A percentile compares a stretch with the other conserved stretches of the same genome.
phyloP scores from a whole-genome alignment of 2,329 filamentous ascomycete species.

The Cadophora sp. region DNA sequence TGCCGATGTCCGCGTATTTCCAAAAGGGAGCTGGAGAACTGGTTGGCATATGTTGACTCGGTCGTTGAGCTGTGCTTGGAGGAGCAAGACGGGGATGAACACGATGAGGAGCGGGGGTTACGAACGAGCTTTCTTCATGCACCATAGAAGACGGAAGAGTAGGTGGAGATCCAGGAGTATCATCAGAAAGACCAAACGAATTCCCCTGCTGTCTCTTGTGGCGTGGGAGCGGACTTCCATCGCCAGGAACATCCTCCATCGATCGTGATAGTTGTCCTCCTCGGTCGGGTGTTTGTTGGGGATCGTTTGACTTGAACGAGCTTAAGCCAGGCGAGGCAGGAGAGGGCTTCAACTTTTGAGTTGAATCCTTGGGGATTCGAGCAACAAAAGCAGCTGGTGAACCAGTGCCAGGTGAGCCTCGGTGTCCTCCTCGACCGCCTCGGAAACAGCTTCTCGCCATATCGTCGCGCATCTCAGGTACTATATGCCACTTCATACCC shows the following conservation, averaged over 20 bases:
- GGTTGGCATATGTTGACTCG: slow-evolving; percentile 85
- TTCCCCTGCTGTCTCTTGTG: slow-evolving; percentile 53
- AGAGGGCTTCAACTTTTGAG: slow-evolving; percentile 64
- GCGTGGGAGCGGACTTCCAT: slow-evolving; percentile 68
- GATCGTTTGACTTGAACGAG: slow-evolving; percentile 51
- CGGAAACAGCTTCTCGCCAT: slow-evolving; percentile 68
- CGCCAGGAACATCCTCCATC: slow-evolving; percentile 45
- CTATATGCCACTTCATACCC: slow-evolving; percentile 98
- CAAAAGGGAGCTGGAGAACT: slow-evolving; percentile 87
- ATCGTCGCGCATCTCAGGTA: slow-evolving; percentile 82
- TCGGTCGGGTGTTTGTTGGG: slow-evolving; percentile 65
- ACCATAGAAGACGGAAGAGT: slow-evolving; percentile 67
- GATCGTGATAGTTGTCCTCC: slow-evolving; percentile 45
- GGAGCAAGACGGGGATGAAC: slow-evolving; percentile 79
- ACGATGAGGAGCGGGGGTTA: slow-evolving; percentile 76
- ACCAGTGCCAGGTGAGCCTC: slow-evolving; percentile 66
- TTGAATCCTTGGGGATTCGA: slow-evolving; percentile 54
- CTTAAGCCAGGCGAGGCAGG: slow-evolving; percentile 62
- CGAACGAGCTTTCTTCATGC: slow-evolving; percentile 67
- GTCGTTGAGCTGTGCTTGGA: slow-evolving; percentile 80
- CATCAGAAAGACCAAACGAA: slow-evolving; percentile 55
- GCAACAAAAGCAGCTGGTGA: slow-evolving; percentile 54
- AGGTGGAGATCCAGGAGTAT: slow-evolving; percentile 62
- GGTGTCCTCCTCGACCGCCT: slow-evolving; percentile 67
- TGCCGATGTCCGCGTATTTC: slow-evolving; percentile 81